Base-by-base conservation (phyloP, 495 filamentous ascomycete genomes). In the Aspergillus heteromorphus region DNA sequence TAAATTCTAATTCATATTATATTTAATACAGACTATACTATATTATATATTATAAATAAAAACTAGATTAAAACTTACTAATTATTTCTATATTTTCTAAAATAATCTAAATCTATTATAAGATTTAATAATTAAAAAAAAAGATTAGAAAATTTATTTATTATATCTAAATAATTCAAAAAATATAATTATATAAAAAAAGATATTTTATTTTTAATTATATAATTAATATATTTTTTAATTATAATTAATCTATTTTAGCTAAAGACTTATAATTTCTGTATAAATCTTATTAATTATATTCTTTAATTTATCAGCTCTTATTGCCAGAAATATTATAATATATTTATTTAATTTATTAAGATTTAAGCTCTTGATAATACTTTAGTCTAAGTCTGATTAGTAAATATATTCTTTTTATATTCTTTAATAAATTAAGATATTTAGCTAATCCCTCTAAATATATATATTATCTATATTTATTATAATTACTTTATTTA, bases 331-430 rank as follows among this genome's bases (percentile, higher is more conserved):
- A 36, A 36, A 14, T 36, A 36, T 36, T 36, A 36, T 36, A 36
- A 36, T 45, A 19, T 21, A 30, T 38, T 20, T 36, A 48, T 48
- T 47, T 31, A 38, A 27, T 54, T 47, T 36, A 34, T 54, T 54
- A 31, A 38, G 6, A 40, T 50, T 13, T 19, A 38, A 13, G 6
- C 21, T 21, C 2, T 50, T 40, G 40, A 38, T 23, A 50, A 50
- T 40, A 50, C 40, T 4, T n/a, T 19, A 23, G n/a, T 40, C 4
- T 23, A 40, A 19, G 18, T 14, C 5, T 17, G 16, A 40, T 20
- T 31, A 17, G 21, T 21, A 18, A 38, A 19, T 23, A 16, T 31
- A 20, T 18, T 23, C 6, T 21, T 23, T 40, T 20, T 31, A 21
- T 21, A 18, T 10, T 18, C 19, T 42, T 42, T 42, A 18, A 9